Evolutionary conservation across 768 basidiomycete species (phyloP).

Genomic region (Cytidiella melzeri): DNA sequence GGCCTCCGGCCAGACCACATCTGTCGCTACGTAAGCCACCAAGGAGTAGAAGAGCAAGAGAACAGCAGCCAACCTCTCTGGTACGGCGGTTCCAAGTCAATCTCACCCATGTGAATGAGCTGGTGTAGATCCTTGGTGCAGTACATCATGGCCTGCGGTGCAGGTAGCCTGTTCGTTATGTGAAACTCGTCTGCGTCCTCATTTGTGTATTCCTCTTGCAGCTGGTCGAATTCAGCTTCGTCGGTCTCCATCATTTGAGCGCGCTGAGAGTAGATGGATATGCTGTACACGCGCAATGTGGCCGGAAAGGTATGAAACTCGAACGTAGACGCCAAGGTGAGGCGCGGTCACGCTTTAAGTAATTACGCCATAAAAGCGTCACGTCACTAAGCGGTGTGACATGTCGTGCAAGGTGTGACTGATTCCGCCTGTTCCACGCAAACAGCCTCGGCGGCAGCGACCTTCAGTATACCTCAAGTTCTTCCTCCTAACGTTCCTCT

Average conservation of each 20-base stretch:
- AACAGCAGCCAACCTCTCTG: slow-evolving; percentile 51
- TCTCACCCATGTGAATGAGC: slow-evolving; percentile 16
- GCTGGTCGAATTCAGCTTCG: not conserved
- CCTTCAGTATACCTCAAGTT: no score
- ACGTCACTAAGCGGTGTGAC: no score
- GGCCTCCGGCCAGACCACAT: slow-evolving; percentile 67
- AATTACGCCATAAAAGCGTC: no score
- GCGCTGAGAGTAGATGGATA: not conserved
- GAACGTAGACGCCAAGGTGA: no score
- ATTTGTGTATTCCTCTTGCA: not conserved
- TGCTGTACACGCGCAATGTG: not conserved
- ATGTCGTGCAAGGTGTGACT: no score
- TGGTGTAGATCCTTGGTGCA: not conserved
- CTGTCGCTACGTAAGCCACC: slow-evolving; percentile 28
- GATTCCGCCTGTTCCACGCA: no score
- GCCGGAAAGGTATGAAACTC: not conserved
- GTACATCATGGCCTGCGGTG: not conserved
- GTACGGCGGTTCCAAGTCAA: slow-evolving; percentile 67
- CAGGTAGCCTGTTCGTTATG: not conserved
- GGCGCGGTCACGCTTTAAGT: no score
- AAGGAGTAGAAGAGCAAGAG: not conserved
- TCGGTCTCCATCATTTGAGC: not conserved
- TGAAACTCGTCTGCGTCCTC: not conserved
- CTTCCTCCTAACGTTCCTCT: no score
- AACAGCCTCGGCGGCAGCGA: no score